Evolutionary conservation across 73 alveolate genomes (phyloP), one percentile per base, ranked within the genome.

Genomic region (Paramecium sexaurelia): DNA sequence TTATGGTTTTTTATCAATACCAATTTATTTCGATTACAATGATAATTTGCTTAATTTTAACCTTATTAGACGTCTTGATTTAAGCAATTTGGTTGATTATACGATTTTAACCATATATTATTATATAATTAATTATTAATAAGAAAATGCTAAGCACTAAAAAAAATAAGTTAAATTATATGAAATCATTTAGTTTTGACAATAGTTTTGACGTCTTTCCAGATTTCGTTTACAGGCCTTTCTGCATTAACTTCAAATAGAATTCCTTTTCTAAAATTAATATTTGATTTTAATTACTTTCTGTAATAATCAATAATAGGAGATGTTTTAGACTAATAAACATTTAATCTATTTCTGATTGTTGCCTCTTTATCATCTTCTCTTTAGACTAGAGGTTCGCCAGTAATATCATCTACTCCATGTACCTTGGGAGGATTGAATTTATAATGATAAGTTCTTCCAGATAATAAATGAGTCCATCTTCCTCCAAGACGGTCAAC

Each of bases 341-440:
- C 84, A 19, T 56, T 56, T 69, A 95, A 43, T 94, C 98, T 95
- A 90, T 88, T 91, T 75, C 66, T 86, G 43, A 95, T 82, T 3
- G 94, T 93, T 39, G 92, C 95, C 41, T 92, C 97, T 36, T 92
- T 94, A 83, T 95, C 98, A 85, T 95, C 98, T 6, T 84, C 88
- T 92, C 98, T 92, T 36, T 94, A 92, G 57, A 92, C 86, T 5
- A 95, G 88, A 3, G 94, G 92, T 66, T 95, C 98, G 10, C 98
- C 98, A 45, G 98, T 88, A 68, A 94, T 66, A 84, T 95, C 98
- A 94, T 95, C 98, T 9, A 33, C 61, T 36, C 95, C 97, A 13
- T 29, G 95, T 7, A 92, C 96, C 91, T 95, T 95, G 3, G 98
- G 98, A 19, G 98, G 98, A 51, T 95, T 95, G 94, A 92, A 94